These are phyloP conservation scores for Solanum hybrid DNA, from an alignment of 305 asterid genomes.

Conservation along the genomic window DNA sequence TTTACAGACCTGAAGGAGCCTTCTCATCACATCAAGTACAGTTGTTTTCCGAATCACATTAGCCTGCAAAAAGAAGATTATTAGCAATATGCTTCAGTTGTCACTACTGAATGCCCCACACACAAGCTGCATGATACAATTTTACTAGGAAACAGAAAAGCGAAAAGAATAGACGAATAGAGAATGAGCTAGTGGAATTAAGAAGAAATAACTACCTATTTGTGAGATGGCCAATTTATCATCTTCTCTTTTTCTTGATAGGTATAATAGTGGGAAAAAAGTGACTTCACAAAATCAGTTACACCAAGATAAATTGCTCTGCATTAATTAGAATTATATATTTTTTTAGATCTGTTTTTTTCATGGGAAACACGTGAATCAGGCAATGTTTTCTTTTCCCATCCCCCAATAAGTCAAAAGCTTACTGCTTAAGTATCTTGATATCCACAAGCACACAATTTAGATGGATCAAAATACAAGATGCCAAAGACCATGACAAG, in stretches of 20 bases:
- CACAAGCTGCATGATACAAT: background rate
- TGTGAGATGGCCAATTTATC: background rate
- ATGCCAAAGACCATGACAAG: background rate
- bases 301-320: background rate
- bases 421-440: background rate
- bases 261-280: background rate
- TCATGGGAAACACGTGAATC: background rate
- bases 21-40: constrained; percentile 98
- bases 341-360: background rate
- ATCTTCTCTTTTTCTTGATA: background rate
- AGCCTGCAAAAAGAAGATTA: constrained; percentile 55
- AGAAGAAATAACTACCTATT: background rate
- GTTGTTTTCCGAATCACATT: constrained; percentile 95
- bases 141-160: background rate
- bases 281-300: background rate
- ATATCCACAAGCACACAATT: background rate
- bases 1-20: constrained; percentile 89
- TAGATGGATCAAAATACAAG: background rate
- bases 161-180: background rate
- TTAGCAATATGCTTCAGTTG: constrained; percentile 14
- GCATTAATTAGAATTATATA: background rate
- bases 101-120: background rate
- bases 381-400: background rate
- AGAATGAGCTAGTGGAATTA: background rate
- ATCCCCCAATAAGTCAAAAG: background rate